Base-by-base conservation (phyloP, 1,284 basidiomycete species). In the Wallemia hederae region DNA sequence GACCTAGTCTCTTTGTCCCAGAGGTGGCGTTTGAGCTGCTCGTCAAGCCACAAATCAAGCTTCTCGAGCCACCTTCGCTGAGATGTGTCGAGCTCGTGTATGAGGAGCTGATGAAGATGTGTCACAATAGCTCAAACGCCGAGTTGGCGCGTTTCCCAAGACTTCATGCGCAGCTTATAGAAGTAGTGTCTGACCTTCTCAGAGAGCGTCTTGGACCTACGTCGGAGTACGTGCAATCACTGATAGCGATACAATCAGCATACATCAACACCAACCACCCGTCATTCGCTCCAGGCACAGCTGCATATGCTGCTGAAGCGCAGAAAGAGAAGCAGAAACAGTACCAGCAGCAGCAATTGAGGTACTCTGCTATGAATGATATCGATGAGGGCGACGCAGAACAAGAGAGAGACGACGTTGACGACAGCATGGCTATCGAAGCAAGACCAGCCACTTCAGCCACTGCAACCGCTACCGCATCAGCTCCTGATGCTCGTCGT, bases 211-310 rank as follows among this genome's bases (percentile, higher is more conserved):
- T 99, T 5, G 90, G 91, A 0, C 94, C 94, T 1, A 96, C 94
- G 0, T 90, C 87, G 1, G 87, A 92, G 55, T 98, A 98, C 70
- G 86, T 92, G 1, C 85, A 90, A 67, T 91, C 86, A 68, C 75
- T 99, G 65, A 97, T 99, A 67, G 80, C 84, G 66, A 99, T 99
- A 62, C 94, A 99, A 72, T 88, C 89, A 0, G 91, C 94, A 14
- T 99, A 99, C 71, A 98, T 99, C 77, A 99, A 98, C 73, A 96
- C 91, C 62, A 94, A 92, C 70, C 89, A 94, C 68, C 89, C 89
- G n/a, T 69, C 77, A 31, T 92, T 91, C 70, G 81, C 89, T 63
- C 74, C 78, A 34, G 80, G 81, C 19, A 81, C 82, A 49, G 77
- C 79, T 27, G 70, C 74, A 1, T 64, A 63, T 1, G 64, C 76